phyloP scores from a whole-genome alignment of 805 yeast genomes.

The Candida multigemmis region DNA sequence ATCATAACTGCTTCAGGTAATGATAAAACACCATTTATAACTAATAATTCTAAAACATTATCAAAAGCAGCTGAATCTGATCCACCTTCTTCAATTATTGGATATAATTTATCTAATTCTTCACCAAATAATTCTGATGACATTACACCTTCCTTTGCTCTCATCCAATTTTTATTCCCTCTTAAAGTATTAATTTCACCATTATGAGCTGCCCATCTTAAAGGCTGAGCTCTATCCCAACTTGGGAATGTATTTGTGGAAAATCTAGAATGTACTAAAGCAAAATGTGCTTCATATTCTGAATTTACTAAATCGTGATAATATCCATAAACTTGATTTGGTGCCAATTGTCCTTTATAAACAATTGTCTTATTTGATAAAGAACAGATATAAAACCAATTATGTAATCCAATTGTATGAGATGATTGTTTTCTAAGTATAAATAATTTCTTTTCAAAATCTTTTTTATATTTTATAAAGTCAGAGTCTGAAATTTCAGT shows the following conservation, averaged over 20 bases:
- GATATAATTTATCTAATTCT: conserved; percentile 82
- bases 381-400: conserved; percentile 97
- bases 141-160: conserved; percentile 97
- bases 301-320: conserved; percentile 89
- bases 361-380: conserved; percentile 83
- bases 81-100: conserved; percentile 97
- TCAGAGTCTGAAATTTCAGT: conserved; percentile 46
- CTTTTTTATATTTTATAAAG: conserved; percentile 50
- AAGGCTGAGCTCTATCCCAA: conserved; percentile 99
- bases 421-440: conserved; percentile 84
- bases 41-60: conserved; percentile 86
- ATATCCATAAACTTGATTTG: conserved; percentile 90
- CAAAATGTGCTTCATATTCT: conserved; percentile 90
- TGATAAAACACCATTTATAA: conserved; percentile 83
- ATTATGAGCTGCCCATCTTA: conserved; percentile 95
- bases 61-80: conserved; percentile 98
- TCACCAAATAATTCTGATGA: conserved; percentile 80
- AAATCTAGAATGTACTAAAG: conserved; percentile 93
- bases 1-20: conserved; percentile 97
- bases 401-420: conserved; percentile 85
- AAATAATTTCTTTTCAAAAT: conserved; percentile 76
- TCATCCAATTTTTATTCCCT: conserved; percentile 99
- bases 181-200: conserved; percentile 97
- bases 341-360: conserved; percentile 96
- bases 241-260: conserved; percentile 98